Evolutionary conservation across 345 rosid species (phyloP).

Genomic region (Rhizophora apiculata): DNA sequence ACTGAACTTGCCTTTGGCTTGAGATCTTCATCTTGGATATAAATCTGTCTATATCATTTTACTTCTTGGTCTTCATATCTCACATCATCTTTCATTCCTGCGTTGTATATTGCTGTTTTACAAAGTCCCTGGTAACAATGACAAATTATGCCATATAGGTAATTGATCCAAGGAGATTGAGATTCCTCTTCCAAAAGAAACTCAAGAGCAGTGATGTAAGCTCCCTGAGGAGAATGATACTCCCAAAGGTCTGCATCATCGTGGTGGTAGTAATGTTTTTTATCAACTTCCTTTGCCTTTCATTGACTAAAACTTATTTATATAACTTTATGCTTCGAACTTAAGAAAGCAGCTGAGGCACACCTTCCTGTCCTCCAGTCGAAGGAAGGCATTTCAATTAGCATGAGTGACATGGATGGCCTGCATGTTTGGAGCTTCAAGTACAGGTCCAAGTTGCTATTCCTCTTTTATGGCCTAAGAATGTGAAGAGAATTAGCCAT

Average conservation of each 20-base stretch:
- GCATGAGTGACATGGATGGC: constrained; percentile 81
- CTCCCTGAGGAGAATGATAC: constrained; percentile 84
- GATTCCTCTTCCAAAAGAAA: constrained; percentile 87
- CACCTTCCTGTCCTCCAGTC: constrained; percentile 76
- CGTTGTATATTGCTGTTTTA: not conserved
- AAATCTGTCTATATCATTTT: no score
- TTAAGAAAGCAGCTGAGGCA: constrained; percentile 92
- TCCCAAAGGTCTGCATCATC: constrained; percentile 67
- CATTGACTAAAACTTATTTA: no score
- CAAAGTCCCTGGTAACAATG: not conserved
- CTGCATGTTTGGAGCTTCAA: constrained; percentile 84
- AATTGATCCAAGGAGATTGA: constrained; percentile 60
- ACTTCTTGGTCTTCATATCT: not conserved
- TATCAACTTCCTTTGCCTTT: no score
- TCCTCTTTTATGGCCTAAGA: not conserved
- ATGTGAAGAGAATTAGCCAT: not conserved
- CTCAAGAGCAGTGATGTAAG: constrained; percentile 95
- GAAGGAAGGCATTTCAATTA: constrained; percentile 78
- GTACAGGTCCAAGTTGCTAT: constrained; percentile 53
- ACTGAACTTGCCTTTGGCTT: not conserved
- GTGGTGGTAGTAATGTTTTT: no score
- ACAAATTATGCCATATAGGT: constrained; percentile 40
- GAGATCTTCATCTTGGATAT: not conserved
- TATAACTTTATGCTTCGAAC: not conserved
- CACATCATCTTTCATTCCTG: not conserved